Percentiles rank a stretch among this genome's conserved stretches.
Evolutionary conservation across 2,329 filamentous ascomycete genomes (phyloP).

Genomic region (Parastagonospora avenae): DNA sequence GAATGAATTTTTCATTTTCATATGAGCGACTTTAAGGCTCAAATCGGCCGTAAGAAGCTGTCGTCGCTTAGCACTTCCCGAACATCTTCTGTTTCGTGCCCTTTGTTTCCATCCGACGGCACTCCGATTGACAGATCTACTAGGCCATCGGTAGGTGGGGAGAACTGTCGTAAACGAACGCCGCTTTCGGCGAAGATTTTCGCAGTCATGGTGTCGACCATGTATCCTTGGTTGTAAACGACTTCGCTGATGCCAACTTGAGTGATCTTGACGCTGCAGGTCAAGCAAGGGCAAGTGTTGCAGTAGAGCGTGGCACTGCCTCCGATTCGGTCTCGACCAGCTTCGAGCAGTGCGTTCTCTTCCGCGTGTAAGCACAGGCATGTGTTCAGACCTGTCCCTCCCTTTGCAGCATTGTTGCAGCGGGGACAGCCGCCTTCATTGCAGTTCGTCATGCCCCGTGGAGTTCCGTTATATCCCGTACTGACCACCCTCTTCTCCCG

Average conservation of each 20-base stretch:
- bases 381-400: constrained; percentile 77
- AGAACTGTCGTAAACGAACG: constrained; percentile 84
- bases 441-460: constrained; percentile 85
- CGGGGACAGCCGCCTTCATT: constrained; percentile 87
- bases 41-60: constrained; percentile 28
- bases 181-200: constrained; percentile 83
- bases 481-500: constrained; percentile 84
- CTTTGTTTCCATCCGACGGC: neutral
- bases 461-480: constrained; percentile 98
- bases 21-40: neutral
- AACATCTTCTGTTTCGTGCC: constrained; percentile 17
- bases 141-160: constrained; percentile 56
- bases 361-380: constrained; percentile 98
- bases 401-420: constrained; percentile 77
- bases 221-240: constrained; percentile 91
- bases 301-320: constrained; percentile 87
- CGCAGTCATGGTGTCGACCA: constrained; percentile 84
- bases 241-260: constrained; percentile 96
- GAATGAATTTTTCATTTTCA: too few species aligned
- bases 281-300: constrained; percentile 95
- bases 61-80: constrained; percentile 29
- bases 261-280: constrained; percentile 97
- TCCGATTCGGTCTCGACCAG: constrained; percentile 85
- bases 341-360: constrained; percentile 95
- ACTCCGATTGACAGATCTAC: constrained; percentile 34